Evolutionary conservation across 1,284 basidiomycete genomes (phyloP), one percentile per base, ranked within the genome.

Genomic region (Cryptococcus wingfieldii): DNA sequence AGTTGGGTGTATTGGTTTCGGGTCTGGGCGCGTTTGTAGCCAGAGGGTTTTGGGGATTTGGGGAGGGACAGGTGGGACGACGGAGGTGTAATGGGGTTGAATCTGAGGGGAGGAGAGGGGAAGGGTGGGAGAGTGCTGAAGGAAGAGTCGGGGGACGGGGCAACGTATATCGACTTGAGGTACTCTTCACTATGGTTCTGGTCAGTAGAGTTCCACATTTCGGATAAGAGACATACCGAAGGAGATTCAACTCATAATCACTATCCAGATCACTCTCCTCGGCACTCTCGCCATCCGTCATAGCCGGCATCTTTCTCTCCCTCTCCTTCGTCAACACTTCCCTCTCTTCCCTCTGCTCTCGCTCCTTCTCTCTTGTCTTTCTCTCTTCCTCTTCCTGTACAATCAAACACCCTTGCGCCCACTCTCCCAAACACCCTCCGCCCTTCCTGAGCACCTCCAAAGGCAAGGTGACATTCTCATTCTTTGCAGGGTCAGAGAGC

Each of bases 211-310:
- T 38, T 16, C 19, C 38, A 23, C 49, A 16, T n/a, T 31, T 14
- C 50, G 46, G 38, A 61, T 44, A n/a, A 5, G 27, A 23, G 19
- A 62, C 63, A 59, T 34, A 69, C 64, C 61, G 51, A 19, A 63
- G 53, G 38, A 64, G 54, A 3, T 54, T 57, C 2, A 63, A 51
- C 10, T 58, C 56, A 52, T 62, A 56, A 54, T 68, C 68, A 45
- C 59, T 63, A 43, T 66, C 62, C 27, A 64, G 53, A 52, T 69
- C 68, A 43, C 60, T 62, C n/a, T 68, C 66, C 28, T 65, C 64
- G 10, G 60, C 60, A 23, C 63, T 65, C 47, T 60, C 62, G 6
- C 63, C 61, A 47, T 67, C 67, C 7, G 68, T 69, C 66, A 68
- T 60, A 9, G 59, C 63, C 9, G 60, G 60, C n/a, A 58, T 56